Base-by-base conservation (phyloP, 305 asterid genomes). In the Solanum hybrid region DNA sequence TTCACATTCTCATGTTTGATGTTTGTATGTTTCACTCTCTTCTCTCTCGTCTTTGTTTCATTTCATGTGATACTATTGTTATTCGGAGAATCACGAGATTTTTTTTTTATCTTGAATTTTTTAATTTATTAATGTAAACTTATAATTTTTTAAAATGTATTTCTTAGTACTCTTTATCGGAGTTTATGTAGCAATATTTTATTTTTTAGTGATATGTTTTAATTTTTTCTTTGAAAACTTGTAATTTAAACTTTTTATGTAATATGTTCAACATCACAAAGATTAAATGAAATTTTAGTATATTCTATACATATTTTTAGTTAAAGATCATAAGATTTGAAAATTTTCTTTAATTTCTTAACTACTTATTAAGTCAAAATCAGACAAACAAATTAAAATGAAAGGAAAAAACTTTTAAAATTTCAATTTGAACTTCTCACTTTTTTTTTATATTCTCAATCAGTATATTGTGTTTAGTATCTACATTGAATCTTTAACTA, bases 21-120 rank as follows among this genome's bases (percentile, higher is more conserved):
- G 26, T 88, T 27, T 33, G 20, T n/a, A 9, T 88, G 15, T 45
- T 31, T 88, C 10, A 5, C 2, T 17, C 10, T 17, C 10, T 6
- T 57, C 24, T 57, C 20, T 5, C 22, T 24, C 14, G 6, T 27
- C 1, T 6, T 3, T 1, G 3, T 24, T 83, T 45, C 0, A 29
- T 17, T 51, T 31, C 1, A 7, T 0, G 17, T 41, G 73, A 9
- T 0, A 9, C 1, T 82, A 1, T 15, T 82, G 6, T 82, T 3
- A 22, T 10, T 79, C 0, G 0, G 3, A 22, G 11, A 36, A 4
- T 22, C 0, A 2, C 0, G 22, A 41, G 0, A 14, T 4, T 2
- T 0, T 1, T 79, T 6, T 26, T 79, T 27, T 1, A 11, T 79
- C 5, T 10, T 37, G 0, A 34, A 12, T n/a, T 82, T 39, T 15